Evolutionary conservation across 305 asterid genomes (phyloP).

Genomic region (Galium porrigens): DNA sequence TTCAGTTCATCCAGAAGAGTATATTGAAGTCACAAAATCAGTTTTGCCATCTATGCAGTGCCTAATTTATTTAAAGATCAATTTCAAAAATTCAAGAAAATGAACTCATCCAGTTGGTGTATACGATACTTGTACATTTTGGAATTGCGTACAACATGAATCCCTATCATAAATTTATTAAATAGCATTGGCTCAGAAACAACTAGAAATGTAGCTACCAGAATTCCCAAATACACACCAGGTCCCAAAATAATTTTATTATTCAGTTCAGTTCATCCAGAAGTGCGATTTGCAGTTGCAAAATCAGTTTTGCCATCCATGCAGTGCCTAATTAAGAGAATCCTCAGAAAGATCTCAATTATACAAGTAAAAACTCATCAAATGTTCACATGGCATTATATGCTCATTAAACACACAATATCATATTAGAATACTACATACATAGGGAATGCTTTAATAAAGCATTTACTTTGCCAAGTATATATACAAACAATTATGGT

Average conservation of each 20-base stretch:
- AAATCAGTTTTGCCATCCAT: background rate
- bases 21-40: background rate
- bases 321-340: background rate
- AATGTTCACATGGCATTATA: background rate
- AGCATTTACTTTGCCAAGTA: background rate
- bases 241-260: background rate
- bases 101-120: too few species aligned
- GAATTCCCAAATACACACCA: background rate
- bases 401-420: background rate
- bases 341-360: background rate
- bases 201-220: conserved; percentile 1
- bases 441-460: background rate
- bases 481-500: background rate
- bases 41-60: background rate
- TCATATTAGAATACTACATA: background rate
- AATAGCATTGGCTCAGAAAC: background rate
- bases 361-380: background rate
- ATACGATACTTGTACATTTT: background rate
- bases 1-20: background rate
- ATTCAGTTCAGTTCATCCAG: background rate
- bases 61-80: background rate
- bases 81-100: background rate
- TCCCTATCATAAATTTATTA: background rate
- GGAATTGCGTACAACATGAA: background rate
- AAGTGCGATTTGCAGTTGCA: background rate